Percentiles rank a stretch among this genome's conserved stretches.
phyloP scores from a whole-genome alignment of 2,329 filamentous ascomycete species.

The Ceratocystis eucalypticola region DNA sequence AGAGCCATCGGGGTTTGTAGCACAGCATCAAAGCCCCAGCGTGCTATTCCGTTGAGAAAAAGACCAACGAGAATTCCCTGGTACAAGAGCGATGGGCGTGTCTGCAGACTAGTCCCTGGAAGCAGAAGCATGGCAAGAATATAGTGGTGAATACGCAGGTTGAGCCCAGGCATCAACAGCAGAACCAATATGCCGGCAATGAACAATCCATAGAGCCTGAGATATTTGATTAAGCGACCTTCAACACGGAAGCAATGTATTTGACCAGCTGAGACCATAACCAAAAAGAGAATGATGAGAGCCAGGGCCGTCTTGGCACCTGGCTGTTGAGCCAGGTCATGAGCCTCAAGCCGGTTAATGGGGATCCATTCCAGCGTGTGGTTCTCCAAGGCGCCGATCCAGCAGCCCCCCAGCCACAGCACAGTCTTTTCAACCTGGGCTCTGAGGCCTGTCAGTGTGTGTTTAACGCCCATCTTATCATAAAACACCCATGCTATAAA shows the following conservation, averaged over 20 bases:
- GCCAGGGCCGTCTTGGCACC: slow-evolving; percentile 74
- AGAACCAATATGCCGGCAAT: slow-evolving; percentile 53
- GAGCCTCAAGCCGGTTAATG: slow-evolving; percentile 77
- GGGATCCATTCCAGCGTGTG: slow-evolving; percentile 93
- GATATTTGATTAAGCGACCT: slow-evolving; percentile 62
- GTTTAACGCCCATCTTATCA: slow-evolving; percentile 62
- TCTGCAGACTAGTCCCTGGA: slow-evolving; percentile 80
- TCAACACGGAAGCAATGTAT: slow-evolving; percentile 78
- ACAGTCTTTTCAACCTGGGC: slow-evolving; percentile 84
- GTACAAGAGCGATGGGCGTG: slow-evolving; percentile 68
- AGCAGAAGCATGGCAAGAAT: slow-evolving; percentile 76
- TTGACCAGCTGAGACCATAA: slow-evolving; percentile 57
- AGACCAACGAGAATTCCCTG: slow-evolving; percentile 82
- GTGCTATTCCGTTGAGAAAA: slow-evolving; percentile 84
- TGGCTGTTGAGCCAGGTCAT: slow-evolving; percentile 79
- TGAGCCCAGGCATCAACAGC: slow-evolving; percentile 60
- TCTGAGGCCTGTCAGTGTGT: slow-evolving; percentile 55
- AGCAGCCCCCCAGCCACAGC: slow-evolving; percentile 78
- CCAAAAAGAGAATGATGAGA: slow-evolving; percentile 58
- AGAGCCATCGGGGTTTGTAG: slow-evolving; percentile 68
- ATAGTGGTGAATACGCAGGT: slow-evolving; percentile 87
- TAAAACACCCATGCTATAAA: slow-evolving; percentile 84
- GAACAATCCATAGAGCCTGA: slow-evolving; percentile 64
- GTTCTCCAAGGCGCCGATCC: slow-evolving; percentile 84
- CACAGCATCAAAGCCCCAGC: slow-evolving; percentile 86